A percentile compares a stretch with the other conserved stretches of the same genome.
phyloP scores from a whole-genome alignment of 192 early-diverging fungal species.

The Obelidium mucronatum region DNA sequence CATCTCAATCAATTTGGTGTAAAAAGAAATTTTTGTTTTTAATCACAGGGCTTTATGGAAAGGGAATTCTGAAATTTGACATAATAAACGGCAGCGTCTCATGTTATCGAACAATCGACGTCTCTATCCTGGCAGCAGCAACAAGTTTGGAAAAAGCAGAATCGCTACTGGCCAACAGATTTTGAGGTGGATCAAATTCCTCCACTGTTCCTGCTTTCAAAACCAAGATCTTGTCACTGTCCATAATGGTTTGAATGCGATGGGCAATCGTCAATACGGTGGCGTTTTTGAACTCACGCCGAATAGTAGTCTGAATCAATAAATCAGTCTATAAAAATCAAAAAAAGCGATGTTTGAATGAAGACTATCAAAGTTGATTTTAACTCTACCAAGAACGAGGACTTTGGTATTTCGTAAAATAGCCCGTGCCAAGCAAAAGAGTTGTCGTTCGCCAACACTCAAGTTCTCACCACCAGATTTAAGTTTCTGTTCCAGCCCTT shows the following conservation, averaged over 20 bases:
- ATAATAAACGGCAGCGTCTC: too few relatives aligned
- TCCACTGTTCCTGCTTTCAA: conserved; percentile 55
- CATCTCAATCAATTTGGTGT: too few relatives aligned
- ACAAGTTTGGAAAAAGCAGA: conserved; percentile 60
- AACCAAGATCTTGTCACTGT: conserved; percentile 75
- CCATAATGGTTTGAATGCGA: conserved; percentile 52
- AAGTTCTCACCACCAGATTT: conserved; percentile 79
- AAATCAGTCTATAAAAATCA: conserved; percentile 61
- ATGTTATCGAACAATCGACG: too few relatives aligned
- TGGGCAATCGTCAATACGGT: conserved; percentile 80
- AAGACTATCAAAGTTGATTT: too few relatives aligned
- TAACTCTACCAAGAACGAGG: conserved; percentile 62
- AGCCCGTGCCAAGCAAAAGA: conserved; percentile 34
- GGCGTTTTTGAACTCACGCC: conserved; percentile 68
- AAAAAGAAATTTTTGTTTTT: too few relatives aligned
- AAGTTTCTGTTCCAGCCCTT: conserved; percentile 67
- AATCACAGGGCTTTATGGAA: too few relatives aligned
- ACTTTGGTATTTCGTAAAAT: conserved; percentile 36
- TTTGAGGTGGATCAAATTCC: conserved; percentile 70
- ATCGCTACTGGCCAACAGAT: conserved; percentile 40
- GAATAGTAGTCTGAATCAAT: conserved; percentile 66
- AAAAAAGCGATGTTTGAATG: conserved; percentile 71
- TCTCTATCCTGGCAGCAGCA: conserved; percentile 18
- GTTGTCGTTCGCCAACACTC: conserved; percentile 74
- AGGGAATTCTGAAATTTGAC: too few relatives aligned